Conservation (phyloP, 306 rosid species). For the Senna tora region DNA sequence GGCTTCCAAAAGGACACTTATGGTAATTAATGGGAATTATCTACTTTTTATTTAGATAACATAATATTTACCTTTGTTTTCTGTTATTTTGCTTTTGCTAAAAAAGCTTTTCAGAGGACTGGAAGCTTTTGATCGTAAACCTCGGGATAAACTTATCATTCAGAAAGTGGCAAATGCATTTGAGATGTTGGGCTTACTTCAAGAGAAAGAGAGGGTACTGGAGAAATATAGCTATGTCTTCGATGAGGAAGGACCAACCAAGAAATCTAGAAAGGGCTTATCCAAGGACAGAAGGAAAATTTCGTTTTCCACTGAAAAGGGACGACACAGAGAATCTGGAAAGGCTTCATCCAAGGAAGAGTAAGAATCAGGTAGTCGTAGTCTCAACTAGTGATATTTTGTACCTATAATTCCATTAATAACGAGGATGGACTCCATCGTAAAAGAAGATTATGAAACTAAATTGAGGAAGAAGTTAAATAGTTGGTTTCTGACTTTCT, state of each 20-base stretch:
- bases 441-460: neutral
- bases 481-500: neutral
- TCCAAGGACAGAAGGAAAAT: conserved; percentile 21
- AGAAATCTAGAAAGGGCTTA: conserved; percentile 43
- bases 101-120: conserved; percentile 82
- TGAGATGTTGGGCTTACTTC: conserved; percentile 66
- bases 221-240: conserved; percentile 69
- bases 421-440: neutral
- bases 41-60: conserved; percentile 5
- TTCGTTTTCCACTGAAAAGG: conserved; percentile 23
- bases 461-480: neutral
- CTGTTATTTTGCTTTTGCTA: conserved; percentile 35
- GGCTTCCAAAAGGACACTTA: neutral
- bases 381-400: neutral
- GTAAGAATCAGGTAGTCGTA: conserved; percentile 34
- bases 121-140: conserved; percentile 89
- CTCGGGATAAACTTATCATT: conserved; percentile 74
- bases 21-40: conserved; percentile 4
- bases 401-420: neutral
- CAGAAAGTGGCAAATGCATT: conserved; percentile 80
- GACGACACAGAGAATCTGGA: conserved; percentile 35
- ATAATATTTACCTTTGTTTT: conserved; percentile 35
- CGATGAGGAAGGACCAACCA: conserved; percentile 38
- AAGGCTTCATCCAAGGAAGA: conserved; percentile 36
- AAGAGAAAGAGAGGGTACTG: conserved; percentile 71